Conservation (phyloP, 108 stramenopile species). For the Cyclotella sp. region DNA sequence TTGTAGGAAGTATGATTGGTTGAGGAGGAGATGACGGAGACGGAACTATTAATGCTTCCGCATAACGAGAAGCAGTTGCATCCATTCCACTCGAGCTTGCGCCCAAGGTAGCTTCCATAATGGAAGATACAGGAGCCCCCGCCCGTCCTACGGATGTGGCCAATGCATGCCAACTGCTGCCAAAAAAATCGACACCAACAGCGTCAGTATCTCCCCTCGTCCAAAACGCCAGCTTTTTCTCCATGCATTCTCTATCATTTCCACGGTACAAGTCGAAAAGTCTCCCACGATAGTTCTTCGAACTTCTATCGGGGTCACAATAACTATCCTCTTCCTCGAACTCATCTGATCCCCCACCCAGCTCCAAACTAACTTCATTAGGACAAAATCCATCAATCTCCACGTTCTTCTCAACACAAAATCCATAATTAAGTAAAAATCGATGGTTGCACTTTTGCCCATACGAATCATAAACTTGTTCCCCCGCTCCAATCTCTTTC, state of each 20-base stretch:
- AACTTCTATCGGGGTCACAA: background rate
- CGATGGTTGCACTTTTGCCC: conserved; percentile 99
- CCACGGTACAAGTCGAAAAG: background rate
- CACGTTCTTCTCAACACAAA: conserved; percentile 96
- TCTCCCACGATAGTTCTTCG: background rate
- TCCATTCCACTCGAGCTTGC: background rate
- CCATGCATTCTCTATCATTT: conserved; percentile 24
- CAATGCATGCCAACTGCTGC: conserved; percentile 12
- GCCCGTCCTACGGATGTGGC: conserved; percentile 17
- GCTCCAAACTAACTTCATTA: conserved; percentile 94
- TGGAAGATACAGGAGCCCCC: conserved; percentile 1
- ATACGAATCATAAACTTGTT: conserved; percentile 98
- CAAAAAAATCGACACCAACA: conserved; percentile 4
- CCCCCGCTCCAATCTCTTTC: conserved; percentile 75
- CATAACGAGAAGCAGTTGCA: conserved; percentile 10
- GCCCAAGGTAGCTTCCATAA: conserved; percentile 8
- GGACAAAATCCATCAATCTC: conserved; percentile 98
- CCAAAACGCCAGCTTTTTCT: conserved; percentile 90
- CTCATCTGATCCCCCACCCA: conserved; percentile 68
- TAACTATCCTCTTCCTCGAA: conserved; percentile 50
- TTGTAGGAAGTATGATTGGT: conserved; percentile 47
- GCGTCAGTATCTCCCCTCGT: conserved; percentile 73
- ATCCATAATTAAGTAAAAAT: conserved; percentile 99
- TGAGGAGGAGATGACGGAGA: conserved; percentile 10
- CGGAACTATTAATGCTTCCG: conserved; percentile 16